phyloP scores from a whole-genome alignment of 495 filamentous ascomycete species.

The Bathelium albidoporum region DNA sequence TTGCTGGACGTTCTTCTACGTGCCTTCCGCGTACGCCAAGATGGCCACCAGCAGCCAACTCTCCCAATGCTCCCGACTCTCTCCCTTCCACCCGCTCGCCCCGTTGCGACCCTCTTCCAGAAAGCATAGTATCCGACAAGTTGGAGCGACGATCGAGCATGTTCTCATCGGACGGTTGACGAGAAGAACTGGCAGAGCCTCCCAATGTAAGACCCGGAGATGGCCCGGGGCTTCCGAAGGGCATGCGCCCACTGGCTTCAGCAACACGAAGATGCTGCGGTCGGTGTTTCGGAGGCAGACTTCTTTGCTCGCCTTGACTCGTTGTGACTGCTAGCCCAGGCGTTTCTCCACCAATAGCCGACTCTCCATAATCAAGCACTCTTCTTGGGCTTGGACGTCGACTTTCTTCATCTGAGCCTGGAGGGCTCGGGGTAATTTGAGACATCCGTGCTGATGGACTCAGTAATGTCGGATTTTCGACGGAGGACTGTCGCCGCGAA shows the following conservation, averaged over 20 bases:
- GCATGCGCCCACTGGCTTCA: slow-evolving; percentile 1
- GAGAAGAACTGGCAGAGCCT: neutral
- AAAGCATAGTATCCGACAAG: neutral
- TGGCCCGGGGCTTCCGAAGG: neutral
- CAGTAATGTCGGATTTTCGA: neutral
- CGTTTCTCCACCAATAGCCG: neutral
- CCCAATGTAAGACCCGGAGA: neutral
- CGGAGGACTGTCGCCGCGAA: neutral
- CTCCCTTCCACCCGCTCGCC: slow-evolving; percentile 23
- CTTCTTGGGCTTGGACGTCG: neutral
- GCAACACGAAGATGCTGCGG: neutral
- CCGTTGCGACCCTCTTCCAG: slow-evolving; percentile 16
- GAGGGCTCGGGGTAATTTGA: neutral
- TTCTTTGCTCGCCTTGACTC: neutral
- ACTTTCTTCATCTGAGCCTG: neutral
- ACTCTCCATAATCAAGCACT: neutral
- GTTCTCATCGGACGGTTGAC: neutral
- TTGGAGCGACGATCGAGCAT: neutral
- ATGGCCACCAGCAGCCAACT: neutral
- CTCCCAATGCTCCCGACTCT: slow-evolving; percentile 16
- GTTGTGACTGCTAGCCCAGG: neutral
- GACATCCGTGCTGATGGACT: neutral
- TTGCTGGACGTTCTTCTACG: slow-evolving; percentile 47
- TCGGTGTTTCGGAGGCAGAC: neutral
- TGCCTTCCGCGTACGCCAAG: slow-evolving; percentile 28